These are phyloP conservation scores for Botryotinia convoluta DNA, from an alignment of 2,329 filamentous ascomycete species.

Conservation along the genomic window DNA sequence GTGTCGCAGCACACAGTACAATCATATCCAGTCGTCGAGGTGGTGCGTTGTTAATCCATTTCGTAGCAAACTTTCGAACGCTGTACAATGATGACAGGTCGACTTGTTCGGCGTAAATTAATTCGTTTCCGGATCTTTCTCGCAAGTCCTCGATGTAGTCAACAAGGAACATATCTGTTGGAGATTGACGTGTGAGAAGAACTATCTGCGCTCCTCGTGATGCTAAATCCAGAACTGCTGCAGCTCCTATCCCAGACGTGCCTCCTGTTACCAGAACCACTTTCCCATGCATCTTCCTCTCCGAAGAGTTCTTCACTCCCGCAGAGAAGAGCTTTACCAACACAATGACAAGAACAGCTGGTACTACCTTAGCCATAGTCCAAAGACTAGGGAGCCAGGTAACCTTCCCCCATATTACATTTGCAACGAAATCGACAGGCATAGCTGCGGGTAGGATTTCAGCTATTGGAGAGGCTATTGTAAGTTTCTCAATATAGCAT, in stretches of 20 bases:
- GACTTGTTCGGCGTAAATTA: constrained; percentile 95
- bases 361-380: constrained; percentile 54
- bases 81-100: constrained; percentile 86
- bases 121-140: constrained; percentile 69
- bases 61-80: constrained; percentile 88
- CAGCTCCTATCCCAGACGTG: constrained; percentile 86
- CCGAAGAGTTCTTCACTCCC: constrained; percentile 70
- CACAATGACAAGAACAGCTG: constrained; percentile 51
- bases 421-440: constrained; percentile 36
- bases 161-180: constrained; percentile 81
- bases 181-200: constrained; percentile 78
- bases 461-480: neutral
- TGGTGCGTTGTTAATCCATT: constrained; percentile 95
- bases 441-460: constrained; percentile 25
- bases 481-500: constrained; percentile 10
- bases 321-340: constrained; percentile 73
- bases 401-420: constrained; percentile 30
- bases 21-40: constrained; percentile 87
- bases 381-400: constrained; percentile 30
- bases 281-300: constrained; percentile 87
- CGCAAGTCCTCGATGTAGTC: constrained; percentile 92
- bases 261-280: constrained; percentile 92
- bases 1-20: constrained; percentile 77
- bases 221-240: constrained; percentile 72
- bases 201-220: constrained; percentile 83